Evolutionary conservation across 192 early-diverging fungal species (phyloP), one percentile per base, ranked within the genome.

Genomic region (Nowakowskiella sp.): DNA sequence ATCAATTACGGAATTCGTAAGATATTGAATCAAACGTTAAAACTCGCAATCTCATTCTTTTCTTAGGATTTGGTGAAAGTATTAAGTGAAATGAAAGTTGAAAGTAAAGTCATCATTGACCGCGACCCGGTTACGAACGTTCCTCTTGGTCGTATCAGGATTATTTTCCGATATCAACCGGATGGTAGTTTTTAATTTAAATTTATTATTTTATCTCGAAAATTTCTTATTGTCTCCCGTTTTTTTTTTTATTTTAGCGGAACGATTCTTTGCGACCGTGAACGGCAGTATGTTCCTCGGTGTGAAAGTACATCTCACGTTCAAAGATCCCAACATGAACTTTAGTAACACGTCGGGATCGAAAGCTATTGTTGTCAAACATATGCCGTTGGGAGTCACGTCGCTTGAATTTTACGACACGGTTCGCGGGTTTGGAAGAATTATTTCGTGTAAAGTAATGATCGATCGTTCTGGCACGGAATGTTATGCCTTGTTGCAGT

Each of bases 401-500:
- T 72, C 69, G 4, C 53, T 75, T 13, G 69, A 69, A 1, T 56
- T 72, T 36, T 63, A 68, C 62, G 66, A 69, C 19, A 22, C 47
- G 1, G 73, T 75, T 2, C 58, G 66, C 7, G 21, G n/a, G 6
- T 63, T 47, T 44, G 73, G 73, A 31, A 42, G 69, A n/a, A 75
- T 75, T 43, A 75, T 75, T 10, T 68, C 64, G 16, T 75, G 73
- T 62, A 71, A 73, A 42, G 73, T 73, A 39, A 66, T 75, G 66
- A 58, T 75, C 47, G 73, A 75, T 50, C 68, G 73, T 0, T 61
- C 60, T 23, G 73, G 70, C 5, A 48, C 52, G 13, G 73, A 75
- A 28, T 29, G 57, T 31, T 75, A 69, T 47, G 68, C 73, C 28
- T 44, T 75, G 26, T 36, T 75, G 46, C 73, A 75, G 42, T 75